Evolutionary conservation across 2,329 filamentous ascomycete species (phyloP).

Genomic region (Xylariaceae sp.): DNA sequence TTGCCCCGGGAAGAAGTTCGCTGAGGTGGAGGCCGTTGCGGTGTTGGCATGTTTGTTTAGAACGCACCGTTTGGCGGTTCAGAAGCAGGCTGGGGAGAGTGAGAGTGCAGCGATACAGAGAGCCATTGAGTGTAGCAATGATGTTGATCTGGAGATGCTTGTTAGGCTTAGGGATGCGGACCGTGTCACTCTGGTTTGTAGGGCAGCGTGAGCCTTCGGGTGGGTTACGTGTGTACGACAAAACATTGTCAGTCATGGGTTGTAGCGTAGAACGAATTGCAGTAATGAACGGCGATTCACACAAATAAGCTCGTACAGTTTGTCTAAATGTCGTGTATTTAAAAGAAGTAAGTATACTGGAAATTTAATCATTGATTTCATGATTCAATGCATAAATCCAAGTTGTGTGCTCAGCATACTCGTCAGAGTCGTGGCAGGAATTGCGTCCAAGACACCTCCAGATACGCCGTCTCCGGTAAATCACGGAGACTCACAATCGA

Average conservation of each 20-base stretch:
- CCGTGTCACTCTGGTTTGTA: conserved; percentile 1
- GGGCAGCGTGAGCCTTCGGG: neutral
- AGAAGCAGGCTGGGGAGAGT: neutral
- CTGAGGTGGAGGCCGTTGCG: conserved; percentile 21
- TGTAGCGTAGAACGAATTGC: too few species aligned
- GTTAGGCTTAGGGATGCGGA: conserved; percentile 4
- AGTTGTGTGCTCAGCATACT: too few species aligned
- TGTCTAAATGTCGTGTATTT: too few species aligned
- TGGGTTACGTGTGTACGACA: too few species aligned
- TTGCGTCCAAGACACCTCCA: neutral
- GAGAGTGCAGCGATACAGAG: neutral
- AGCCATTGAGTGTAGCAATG: conserved; percentile 1
- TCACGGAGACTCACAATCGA: conserved; percentile 5
- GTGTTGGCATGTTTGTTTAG: conserved; percentile 19
- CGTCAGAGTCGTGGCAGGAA: too few species aligned
- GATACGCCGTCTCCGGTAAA: conserved; percentile 1
- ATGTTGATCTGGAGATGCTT: conserved; percentile 6
- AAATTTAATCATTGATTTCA: too few species aligned
- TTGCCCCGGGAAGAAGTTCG: conserved; percentile 23
- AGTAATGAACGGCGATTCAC: too few species aligned
- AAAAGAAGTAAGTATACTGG: too few species aligned
- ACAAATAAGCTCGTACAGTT: too few species aligned
- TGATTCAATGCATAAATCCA: too few species aligned
- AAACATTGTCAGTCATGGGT: too few species aligned
- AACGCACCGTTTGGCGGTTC: conserved; percentile 8